These are phyloP conservation scores for Leccinellum luteum DNA, from an alignment of 768 basidiomycete species.

Conservation along the genomic window DNA sequence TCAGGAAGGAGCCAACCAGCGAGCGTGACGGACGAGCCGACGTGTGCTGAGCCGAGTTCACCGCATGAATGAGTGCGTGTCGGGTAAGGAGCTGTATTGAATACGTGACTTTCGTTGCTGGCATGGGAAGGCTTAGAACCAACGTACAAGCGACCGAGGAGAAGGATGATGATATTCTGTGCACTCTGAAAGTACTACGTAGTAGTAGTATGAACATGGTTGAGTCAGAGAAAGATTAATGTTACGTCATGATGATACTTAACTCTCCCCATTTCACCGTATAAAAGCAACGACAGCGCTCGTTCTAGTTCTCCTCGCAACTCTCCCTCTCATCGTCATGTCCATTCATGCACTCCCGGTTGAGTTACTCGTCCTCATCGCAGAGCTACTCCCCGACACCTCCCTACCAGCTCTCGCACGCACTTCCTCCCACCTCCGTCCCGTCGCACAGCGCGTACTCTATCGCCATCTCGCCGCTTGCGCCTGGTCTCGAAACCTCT, in stretches of 20 bases:
- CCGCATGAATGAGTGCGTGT: slow-evolving; percentile 63
- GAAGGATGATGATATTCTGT: too few species aligned
- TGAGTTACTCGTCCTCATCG: slow-evolving; percentile 61
- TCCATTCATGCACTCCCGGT: slow-evolving; percentile 48
- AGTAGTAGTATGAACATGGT: slow-evolving; percentile 1
- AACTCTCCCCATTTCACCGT: background rate
- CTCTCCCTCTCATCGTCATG: slow-evolving; percentile 30
- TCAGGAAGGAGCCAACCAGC: slow-evolving; percentile 82
- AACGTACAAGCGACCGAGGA: background rate
- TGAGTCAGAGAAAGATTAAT: background rate
- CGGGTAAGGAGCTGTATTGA: slow-evolving; percentile 51
- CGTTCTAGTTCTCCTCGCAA: background rate
- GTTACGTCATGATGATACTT: slow-evolving; percentile 18
- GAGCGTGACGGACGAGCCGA: slow-evolving; percentile 61
- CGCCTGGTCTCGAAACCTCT: slow-evolving; percentile 42
- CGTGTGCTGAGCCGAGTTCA: slow-evolving; percentile 49
- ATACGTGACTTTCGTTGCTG: background rate
- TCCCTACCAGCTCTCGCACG: slow-evolving; percentile 50
- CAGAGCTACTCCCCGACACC: slow-evolving; percentile 32
- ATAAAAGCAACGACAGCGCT: slow-evolving; percentile 1
- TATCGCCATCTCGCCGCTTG: slow-evolving; percentile 57
- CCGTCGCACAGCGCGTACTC: slow-evolving; percentile 57
- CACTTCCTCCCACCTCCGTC: slow-evolving; percentile 40
- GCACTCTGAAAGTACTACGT: background rate
- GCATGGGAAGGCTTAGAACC: too few species aligned